These are phyloP conservation scores for Lepidium campestre DNA, from an alignment of 441 rosid genomes.

Conservation along the genomic window DNA sequence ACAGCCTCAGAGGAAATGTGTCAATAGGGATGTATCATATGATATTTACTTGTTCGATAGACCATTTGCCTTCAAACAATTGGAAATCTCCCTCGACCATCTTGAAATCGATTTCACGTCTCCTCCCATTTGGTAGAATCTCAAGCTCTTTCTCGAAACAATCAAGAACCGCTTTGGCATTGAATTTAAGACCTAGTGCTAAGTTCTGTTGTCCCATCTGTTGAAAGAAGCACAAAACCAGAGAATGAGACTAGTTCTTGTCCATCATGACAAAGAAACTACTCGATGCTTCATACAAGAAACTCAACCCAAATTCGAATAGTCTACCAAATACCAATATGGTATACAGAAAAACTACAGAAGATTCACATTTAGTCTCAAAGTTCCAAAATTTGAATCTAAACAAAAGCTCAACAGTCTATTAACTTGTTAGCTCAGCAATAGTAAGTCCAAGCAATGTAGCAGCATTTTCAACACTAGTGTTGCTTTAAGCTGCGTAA, in stretches of 20 bases:
- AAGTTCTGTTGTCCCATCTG: slow-evolving; percentile 80
- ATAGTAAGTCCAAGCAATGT: not conserved
- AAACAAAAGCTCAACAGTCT: not conserved
- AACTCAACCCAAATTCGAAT: not conserved
- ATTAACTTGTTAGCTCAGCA: not conserved
- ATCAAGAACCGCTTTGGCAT: slow-evolving; percentile 74
- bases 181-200: slow-evolving; percentile 72
- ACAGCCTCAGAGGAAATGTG: not conserved
- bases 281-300: not conserved
- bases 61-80: slow-evolving; percentile 82
- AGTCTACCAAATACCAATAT: too few species aligned
- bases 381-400: not conserved
- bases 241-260: slow-evolving; percentile 20
- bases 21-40: not conserved
- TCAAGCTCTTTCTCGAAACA: slow-evolving; percentile 83
- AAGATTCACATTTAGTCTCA: not conserved
- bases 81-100: slow-evolving; percentile 93
- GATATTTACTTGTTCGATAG: slow-evolving; percentile 64
- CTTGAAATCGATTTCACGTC: slow-evolving; percentile 79
- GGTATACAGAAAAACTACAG: too few species aligned
- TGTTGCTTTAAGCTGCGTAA: not conserved
- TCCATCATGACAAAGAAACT: not conserved
- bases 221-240: slow-evolving; percentile 25
- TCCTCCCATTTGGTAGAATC: slow-evolving; percentile 41
- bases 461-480: not conserved